These are phyloP conservation scores for Cordyceps tenuipes DNA, from an alignment of 2,329 filamentous ascomycete genomes.

Conservation along the genomic window DNA sequence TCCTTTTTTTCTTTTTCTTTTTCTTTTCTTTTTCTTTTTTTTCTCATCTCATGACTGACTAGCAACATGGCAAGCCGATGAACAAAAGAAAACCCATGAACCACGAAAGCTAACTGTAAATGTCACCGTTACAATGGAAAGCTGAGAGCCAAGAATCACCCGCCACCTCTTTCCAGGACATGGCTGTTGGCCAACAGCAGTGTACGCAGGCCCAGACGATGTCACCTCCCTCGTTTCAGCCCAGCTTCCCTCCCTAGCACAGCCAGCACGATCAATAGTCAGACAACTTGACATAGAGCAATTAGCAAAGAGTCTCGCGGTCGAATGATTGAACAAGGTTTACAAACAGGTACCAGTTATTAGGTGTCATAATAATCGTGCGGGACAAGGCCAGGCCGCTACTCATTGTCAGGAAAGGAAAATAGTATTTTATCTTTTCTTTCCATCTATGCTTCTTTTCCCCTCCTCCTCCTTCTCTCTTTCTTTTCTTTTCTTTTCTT, in stretches of 20 bases:
- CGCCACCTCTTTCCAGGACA: too few species aligned
- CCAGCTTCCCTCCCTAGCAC: conserved; percentile 4
- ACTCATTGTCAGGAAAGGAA: background rate
- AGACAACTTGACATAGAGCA: background rate
- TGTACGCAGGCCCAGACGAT: background rate
- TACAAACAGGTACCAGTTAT: background rate
- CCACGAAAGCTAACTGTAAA: background rate
- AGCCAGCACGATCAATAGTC: background rate
- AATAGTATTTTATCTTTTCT: background rate
- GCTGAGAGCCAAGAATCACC: background rate
- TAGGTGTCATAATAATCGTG: background rate
- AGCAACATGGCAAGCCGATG: background rate
- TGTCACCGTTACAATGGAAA: background rate
- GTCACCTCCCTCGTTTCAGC: conserved; percentile 1
- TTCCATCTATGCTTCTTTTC: too few species aligned
- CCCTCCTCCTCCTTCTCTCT: too few species aligned
- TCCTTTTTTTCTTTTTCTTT: too few species aligned
- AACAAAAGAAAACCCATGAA: background rate
- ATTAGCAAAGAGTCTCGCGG: too few species aligned
- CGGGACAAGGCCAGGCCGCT: background rate
- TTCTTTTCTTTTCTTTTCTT: background rate
- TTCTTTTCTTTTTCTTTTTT: too few species aligned
- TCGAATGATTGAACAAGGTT: background rate
- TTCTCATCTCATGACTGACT: too few species aligned
- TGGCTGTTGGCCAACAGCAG: background rate